Evolutionary conservation across 2,329 filamentous ascomycete genomes (phyloP).

Genomic region (Colletotrichum coccodes): DNA sequence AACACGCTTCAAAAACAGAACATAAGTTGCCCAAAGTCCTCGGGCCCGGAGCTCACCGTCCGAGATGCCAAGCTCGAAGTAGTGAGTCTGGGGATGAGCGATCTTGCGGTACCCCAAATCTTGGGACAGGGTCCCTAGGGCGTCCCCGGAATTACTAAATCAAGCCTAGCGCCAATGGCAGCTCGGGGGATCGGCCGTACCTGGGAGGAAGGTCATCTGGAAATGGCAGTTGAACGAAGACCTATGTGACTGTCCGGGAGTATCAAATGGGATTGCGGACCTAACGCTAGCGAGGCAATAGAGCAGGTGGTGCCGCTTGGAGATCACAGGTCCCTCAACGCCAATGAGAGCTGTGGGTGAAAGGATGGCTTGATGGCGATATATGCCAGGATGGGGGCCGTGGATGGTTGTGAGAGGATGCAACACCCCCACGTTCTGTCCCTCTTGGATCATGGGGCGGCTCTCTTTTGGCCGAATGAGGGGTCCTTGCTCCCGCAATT

Average conservation of each 20-base stretch:
- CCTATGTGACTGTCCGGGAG: not conserved
- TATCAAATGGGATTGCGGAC: not conserved
- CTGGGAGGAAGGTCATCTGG: conserved; percentile 13
- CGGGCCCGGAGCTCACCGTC: conserved; percentile 6
- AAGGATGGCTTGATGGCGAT: conserved; percentile 9
- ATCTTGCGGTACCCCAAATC: conserved; percentile 27
- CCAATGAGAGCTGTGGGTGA: not conserved
- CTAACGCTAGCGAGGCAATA: not conserved
- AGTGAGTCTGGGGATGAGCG: conserved; percentile 15
- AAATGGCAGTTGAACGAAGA: conserved; percentile 20
- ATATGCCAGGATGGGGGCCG: conserved; percentile 4
- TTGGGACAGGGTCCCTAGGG: conserved; percentile 22
- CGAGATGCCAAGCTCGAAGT: conserved; percentile 7
- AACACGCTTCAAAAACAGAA: not conserved
- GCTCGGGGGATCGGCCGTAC: conserved; percentile 16
- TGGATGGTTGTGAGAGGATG: conserved; percentile 4
- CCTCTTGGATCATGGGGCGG: not conserved
- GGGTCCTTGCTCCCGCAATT: conserved; percentile 1
- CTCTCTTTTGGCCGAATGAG: conserved; percentile 2
- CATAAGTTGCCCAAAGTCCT: not conserved
- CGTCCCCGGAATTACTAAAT: conserved; percentile 25
- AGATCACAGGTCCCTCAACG: not conserved
- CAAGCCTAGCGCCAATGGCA: conserved; percentile 19
- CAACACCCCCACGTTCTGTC: conserved; percentile 28
- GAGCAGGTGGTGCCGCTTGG: conserved; percentile 11